A percentile compares a stretch with the other conserved stretches of the same genome.
phyloP scores from a whole-genome alignment of 2,329 filamentous ascomycete genomes.

The Aspergillus sp. region DNA sequence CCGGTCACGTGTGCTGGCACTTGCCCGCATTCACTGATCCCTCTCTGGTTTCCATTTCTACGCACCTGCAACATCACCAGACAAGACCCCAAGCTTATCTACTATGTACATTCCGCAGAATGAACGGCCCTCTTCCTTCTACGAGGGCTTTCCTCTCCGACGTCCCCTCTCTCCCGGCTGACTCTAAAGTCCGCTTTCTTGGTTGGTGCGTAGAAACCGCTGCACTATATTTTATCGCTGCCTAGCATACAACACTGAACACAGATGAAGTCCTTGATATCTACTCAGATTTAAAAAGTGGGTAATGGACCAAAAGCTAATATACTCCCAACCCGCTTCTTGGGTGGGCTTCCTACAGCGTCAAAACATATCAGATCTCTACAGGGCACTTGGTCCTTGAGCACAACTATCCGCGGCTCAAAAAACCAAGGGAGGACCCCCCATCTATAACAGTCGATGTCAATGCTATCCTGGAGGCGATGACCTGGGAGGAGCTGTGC shows the following conservation, averaged over 20 bases:
- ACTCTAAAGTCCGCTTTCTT: slow-evolving; percentile 85
- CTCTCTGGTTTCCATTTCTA: neutral
- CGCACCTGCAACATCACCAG: neutral
- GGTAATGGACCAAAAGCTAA: neutral
- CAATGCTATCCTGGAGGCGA: slow-evolving; percentile 64
- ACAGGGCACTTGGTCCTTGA: slow-evolving; percentile 66
- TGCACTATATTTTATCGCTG: neutral
- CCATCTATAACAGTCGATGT: slow-evolving; percentile 66
- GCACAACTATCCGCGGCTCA: slow-evolving; percentile 58
- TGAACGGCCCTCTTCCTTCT: slow-evolving; percentile 62
- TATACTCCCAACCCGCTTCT: neutral
- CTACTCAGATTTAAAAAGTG: neutral
- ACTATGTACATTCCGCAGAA: slow-evolving; percentile 18
- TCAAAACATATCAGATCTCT: slow-evolving; percentile 57
- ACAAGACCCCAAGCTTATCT: neutral
- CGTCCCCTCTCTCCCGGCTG: slow-evolving; percentile 52
- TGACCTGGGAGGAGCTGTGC: slow-evolving; percentile 63
- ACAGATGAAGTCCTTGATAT: neutral
- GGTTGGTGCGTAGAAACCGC: slow-evolving; percentile 69
- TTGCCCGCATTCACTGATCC: neutral
- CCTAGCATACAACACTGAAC: neutral
- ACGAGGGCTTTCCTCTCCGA: slow-evolving; percentile 64
- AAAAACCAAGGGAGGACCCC: slow-evolving; percentile 26
- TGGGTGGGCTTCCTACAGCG: slow-evolving; percentile 42
- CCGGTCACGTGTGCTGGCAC: slow-evolving; percentile 31